Evolutionary conservation across 2,329 filamentous ascomycete species (phyloP).

Genomic region (Alternaria conjuncta): DNA sequence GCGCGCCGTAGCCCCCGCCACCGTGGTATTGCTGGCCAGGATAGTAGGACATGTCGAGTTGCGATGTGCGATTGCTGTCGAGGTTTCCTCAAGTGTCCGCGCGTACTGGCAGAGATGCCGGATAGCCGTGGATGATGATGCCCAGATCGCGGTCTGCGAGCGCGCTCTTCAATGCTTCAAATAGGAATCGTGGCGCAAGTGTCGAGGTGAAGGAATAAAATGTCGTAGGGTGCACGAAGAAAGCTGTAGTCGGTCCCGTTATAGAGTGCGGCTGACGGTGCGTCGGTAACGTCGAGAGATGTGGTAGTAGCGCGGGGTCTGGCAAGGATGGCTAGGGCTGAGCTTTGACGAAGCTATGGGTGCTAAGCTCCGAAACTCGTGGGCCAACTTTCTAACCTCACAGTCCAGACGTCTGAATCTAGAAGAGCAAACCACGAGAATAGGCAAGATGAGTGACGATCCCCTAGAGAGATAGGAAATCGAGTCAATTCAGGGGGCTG

Average conservation of each 20-base stretch:
- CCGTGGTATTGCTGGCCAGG: conserved; percentile 53
- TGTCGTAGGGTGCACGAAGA: conserved; percentile 5
- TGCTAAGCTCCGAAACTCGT: conserved; percentile 1
- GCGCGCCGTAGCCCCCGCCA: conserved; percentile 49
- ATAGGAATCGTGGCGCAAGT: neutral
- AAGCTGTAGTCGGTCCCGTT: conserved; percentile 5
- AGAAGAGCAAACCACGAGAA: neutral
- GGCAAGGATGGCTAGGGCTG: conserved; percentile 16
- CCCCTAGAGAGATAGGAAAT: conserved; percentile 1
- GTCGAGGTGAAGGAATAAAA: conserved; percentile 1
- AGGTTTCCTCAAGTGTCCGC: conserved; percentile 4
- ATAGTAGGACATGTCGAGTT: conserved; percentile 49
- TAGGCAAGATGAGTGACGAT: neutral
- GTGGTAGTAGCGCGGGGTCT: conserved; percentile 20
- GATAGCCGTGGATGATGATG: conserved; percentile 20
- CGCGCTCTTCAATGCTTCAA: conserved; percentile 1
- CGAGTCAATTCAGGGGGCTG: conserved; percentile 4
- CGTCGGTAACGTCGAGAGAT: conserved; percentile 10
- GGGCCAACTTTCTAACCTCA: neutral
- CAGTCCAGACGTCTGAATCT: neutral
- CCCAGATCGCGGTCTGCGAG: conserved; percentile 5
- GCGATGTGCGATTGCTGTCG: conserved; percentile 9
- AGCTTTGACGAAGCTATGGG: conserved; percentile 10
- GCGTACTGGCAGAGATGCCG: conserved; percentile 16
- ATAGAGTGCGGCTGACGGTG: conserved; percentile 22